Evolutionary conservation across 306 rosid species (phyloP).

Genomic region (Boehmeria nivea): DNA sequence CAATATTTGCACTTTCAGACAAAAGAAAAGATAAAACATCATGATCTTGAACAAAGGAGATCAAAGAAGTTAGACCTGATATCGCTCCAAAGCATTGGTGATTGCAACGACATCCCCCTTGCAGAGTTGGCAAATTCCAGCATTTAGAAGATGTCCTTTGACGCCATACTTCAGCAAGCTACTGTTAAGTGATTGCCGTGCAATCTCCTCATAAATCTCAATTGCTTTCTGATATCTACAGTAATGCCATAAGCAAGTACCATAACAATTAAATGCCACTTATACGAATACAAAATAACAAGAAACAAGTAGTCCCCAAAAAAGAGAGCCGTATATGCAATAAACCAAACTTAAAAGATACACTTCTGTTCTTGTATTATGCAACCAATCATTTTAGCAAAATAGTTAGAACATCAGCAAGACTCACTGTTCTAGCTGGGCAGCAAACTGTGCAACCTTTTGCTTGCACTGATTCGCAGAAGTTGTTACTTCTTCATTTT

Average conservation of each 20-base stretch:
- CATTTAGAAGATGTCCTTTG: conserved; percentile 95
- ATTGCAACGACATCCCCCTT: conserved; percentile 78
- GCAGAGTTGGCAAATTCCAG: conserved; percentile 95
- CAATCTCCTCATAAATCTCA: conserved; percentile 83
- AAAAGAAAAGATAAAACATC: conserved; percentile 11
- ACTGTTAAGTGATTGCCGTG: conserved; percentile 75
- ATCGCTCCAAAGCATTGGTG: conserved; percentile 74
- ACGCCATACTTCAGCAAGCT: conserved; percentile 94
- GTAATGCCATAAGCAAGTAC: conserved; percentile 11
- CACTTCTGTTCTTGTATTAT: too few relatives aligned
- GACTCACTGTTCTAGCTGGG: conserved; percentile 87
- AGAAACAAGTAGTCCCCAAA: not conserved
- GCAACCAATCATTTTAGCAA: conserved; percentile 6
- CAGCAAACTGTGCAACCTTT: conserved; percentile 90
- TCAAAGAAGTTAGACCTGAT: conserved; percentile 47
- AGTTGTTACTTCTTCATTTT: conserved; percentile 80
- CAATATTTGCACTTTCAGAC: conserved; percentile 15
- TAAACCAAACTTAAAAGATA: not conserved
- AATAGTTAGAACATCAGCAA: conserved; percentile 11
- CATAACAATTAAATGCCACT: not conserved
- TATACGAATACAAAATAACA: not conserved
- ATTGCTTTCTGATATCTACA: conserved; percentile 74
- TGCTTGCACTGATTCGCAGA: conserved; percentile 94
- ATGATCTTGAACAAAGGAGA: conserved; percentile 22
- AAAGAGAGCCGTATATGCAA: not conserved